A percentile compares a stretch with the other conserved stretches of the same genome.
Evolutionary conservation across 1,284 basidiomycete species (phyloP).

Genomic region (Cutaneotrichosporon sp.): DNA sequence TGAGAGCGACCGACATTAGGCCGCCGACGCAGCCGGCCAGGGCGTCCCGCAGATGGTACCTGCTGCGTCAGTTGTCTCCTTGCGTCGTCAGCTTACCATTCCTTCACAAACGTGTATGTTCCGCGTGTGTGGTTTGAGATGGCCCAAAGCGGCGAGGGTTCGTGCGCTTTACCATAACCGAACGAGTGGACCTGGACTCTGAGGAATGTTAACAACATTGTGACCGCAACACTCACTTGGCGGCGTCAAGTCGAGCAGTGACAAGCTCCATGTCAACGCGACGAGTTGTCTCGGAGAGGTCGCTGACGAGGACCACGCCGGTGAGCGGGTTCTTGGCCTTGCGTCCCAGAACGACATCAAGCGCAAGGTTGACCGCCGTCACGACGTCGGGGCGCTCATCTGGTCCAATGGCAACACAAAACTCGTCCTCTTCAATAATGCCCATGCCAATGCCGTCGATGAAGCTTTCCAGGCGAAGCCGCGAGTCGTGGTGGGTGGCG

Average conservation of each 20-base stretch:
- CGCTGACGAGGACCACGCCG: constrained; percentile 87
- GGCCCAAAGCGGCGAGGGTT: constrained; percentile 96
- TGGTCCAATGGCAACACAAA: constrained; percentile 65
- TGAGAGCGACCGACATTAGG: constrained; percentile 83
- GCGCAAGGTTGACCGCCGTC: constrained; percentile 84
- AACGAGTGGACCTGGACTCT: constrained; percentile 89
- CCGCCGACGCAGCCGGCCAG: constrained; percentile 88
- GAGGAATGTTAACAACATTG: background rate
- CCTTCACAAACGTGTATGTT: constrained; percentile 94
- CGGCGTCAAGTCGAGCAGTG: constrained; percentile 89
- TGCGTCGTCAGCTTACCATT: constrained; percentile 55
- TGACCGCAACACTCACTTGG: constrained; percentile 54
- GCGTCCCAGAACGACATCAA: constrained; percentile 88
- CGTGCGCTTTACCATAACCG: constrained; percentile 92
- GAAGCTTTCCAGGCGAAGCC: constrained; percentile 65
- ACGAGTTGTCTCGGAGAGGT: constrained; percentile 79
- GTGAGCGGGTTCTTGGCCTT: constrained; percentile 83
- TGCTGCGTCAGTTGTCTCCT: too few species aligned
- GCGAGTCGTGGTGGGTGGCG: constrained; percentile 63
- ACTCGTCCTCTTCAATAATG: constrained; percentile 50
- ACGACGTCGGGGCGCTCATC: constrained; percentile 95
- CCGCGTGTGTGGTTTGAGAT: constrained; percentile 96
- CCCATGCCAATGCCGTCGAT: constrained; percentile 59
- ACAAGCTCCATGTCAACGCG: constrained; percentile 98
- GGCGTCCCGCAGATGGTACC: constrained; percentile 77